Evolutionary conservation across 108 stramenopile species (phyloP).

Genomic region (Stephanodiscus triporus): DNA sequence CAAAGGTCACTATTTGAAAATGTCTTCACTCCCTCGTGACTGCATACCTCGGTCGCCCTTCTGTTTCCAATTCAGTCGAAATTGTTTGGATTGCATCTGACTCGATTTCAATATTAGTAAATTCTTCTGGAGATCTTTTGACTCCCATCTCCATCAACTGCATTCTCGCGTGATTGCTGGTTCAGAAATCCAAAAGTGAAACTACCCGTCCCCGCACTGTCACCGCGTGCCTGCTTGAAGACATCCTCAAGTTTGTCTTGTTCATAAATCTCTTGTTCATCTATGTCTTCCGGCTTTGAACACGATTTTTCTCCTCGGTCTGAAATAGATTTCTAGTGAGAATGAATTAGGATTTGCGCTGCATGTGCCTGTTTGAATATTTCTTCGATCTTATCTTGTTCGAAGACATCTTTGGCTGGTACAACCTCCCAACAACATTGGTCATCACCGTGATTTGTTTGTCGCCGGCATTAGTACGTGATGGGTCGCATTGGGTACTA

Average conservation of each 20-base stretch:
- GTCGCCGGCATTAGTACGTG: background rate
- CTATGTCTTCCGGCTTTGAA: background rate
- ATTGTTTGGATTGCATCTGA: background rate
- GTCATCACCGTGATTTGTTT: background rate
- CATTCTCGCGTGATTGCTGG: background rate
- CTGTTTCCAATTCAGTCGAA: slow-evolving; percentile 1
- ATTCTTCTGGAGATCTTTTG: background rate
- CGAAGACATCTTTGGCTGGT: slow-evolving; percentile 21
- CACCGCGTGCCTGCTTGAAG: slow-evolving; percentile 70
- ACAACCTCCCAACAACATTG: slow-evolving; percentile 8
- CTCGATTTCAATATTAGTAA: background rate
- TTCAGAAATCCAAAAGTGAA: slow-evolving; percentile 52
- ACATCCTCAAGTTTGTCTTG: slow-evolving; percentile 77
- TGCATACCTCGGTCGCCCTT: background rate
- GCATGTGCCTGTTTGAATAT: slow-evolving; percentile 4
- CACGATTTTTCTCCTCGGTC: background rate
- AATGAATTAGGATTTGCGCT: background rate
- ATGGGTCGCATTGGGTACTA: background rate
- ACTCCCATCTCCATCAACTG: background rate
- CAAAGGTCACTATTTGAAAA: slow-evolving; percentile 54
- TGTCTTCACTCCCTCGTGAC: background rate
- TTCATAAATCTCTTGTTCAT: slow-evolving; percentile 53
- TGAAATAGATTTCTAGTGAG: slow-evolving; percentile 11
- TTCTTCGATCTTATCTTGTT: slow-evolving; percentile 15
- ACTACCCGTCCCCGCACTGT: slow-evolving; percentile 11